Evolutionary conservation across 352 stramenopile genomes (phyloP).

Genomic region (Phytophthora aleatoria): DNA sequence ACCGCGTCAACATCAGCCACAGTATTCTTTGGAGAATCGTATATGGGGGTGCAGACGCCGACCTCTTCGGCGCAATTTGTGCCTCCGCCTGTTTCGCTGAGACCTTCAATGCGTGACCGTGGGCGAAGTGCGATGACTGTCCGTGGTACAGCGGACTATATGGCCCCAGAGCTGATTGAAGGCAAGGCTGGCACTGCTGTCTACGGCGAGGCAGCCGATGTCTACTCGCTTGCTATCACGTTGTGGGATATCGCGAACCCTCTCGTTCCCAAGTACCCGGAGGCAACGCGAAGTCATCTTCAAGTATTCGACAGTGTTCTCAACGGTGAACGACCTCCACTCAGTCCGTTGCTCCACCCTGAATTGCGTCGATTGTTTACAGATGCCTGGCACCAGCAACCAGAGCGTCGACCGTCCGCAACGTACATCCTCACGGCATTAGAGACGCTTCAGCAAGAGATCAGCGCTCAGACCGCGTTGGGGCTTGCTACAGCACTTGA

Average conservation of each 20-base stretch:
- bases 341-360: constrained; percentile 40
- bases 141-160: constrained; percentile 80
- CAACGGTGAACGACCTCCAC: constrained; percentile 51
- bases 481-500: constrained; percentile 38
- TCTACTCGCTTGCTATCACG: constrained; percentile 79
- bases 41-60: constrained; percentile 25
- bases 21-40: constrained; percentile 31
- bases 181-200: constrained; percentile 67
- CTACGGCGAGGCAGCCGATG: constrained; percentile 73
- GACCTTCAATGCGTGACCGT: constrained; percentile 39
- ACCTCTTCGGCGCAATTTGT: constrained; percentile 19
- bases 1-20: constrained; percentile 19
- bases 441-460: constrained; percentile 53
- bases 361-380: constrained; percentile 55
- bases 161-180: constrained; percentile 81
- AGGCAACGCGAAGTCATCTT: constrained; percentile 62
- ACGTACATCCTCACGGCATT: constrained; percentile 51
- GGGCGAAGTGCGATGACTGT: constrained; percentile 65
- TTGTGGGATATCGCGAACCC: constrained; percentile 81
- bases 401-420: constrained; percentile 55
- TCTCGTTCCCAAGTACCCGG: constrained; percentile 64
- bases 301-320: constrained; percentile 77
- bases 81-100: constrained; percentile 19
- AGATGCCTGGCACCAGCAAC: constrained; percentile 55
- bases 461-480: constrained; percentile 44